Base-by-base conservation (phyloP, 805 yeast genomes). In the Teunomyces cretensis region DNA sequence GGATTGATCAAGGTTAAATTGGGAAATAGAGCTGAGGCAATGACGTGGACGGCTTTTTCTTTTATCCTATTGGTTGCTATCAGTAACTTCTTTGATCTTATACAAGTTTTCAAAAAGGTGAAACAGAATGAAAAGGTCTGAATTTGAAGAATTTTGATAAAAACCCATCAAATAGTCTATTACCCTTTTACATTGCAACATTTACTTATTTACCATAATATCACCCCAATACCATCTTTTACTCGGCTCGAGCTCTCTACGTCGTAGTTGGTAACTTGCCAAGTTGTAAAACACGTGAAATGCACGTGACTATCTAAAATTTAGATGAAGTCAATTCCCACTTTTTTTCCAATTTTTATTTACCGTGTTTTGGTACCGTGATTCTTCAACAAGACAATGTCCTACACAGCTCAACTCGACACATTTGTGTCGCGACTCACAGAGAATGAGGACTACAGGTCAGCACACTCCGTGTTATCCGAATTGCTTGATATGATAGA, bases 401-500 rank as follows among this genome's bases (percentile, higher is more conserved):
- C 76, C 22, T 73, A 75, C 56, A 66, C 70, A 36, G 69, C 72
- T 16, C 90, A 84, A 61, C 74, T 86, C 39, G 91, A 84, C 57
- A 74, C 81, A 41, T 83, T 87, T 64, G 88, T 81, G 47, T 64
- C 80, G 45, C 75, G 86, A 57, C 77, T 88, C 46, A 81, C 76
- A 46, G 82, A 76, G 39, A 64, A 64, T 39, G 64, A 70, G 40
- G 91, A 84, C 59, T 74, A 75, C 51, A 78, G 79, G 49, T 68
- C 79, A 9, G 83, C 82, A 53, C 85, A 86, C 50, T 72, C 90
- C 0, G 79, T 82, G 6, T 78, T 89, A 33, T 81, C 90, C 4
- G 97, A 92, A 63, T 71, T 92, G 37, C 78, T 94, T 48, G 98
- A 92, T 64, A 80, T 89, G 62, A 76, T 90, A 33, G 98, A 92